Conservation (phyloP, 495 filamentous ascomycete species). For the Penicillium nucicola region DNA sequence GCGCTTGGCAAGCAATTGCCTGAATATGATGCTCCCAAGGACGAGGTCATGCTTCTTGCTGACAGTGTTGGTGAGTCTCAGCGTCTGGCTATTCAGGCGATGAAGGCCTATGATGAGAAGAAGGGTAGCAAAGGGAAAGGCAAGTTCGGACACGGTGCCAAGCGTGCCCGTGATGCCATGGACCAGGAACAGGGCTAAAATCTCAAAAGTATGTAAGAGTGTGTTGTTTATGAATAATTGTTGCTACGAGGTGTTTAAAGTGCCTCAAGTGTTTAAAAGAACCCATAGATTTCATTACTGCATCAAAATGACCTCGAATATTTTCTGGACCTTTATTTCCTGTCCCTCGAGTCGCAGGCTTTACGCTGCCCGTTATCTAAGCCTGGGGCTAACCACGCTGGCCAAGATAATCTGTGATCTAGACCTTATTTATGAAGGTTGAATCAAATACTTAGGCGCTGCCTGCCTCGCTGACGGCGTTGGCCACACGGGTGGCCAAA, state of each 20-base stretch:
- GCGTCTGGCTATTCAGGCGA: conserved; percentile 71
- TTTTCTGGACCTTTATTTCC: conserved; percentile 10
- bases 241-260: not conserved
- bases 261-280: conserved; percentile 3
- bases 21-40: conserved; percentile 66
- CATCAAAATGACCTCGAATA: conserved; percentile 20
- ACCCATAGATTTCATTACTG: conserved; percentile 20
- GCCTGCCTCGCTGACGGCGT: conserved; percentile 57
- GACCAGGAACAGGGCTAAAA: conserved; percentile 67
- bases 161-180: conserved; percentile 72
- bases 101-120: conserved; percentile 81
- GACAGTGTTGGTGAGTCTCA: conserved; percentile 82
- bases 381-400: conserved; percentile 1
- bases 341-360: not conserved
- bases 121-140: conserved; percentile 61
- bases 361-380: not conserved
- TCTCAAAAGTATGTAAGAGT: not conserved
- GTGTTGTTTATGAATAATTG: not conserved
- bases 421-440: not conserved
- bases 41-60: conserved; percentile 84
- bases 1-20: conserved; percentile 73
- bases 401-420: not conserved
- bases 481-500: conserved; percentile 75
- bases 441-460: conserved; percentile 13
- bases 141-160: conserved; percentile 52